A percentile compares a stretch with the other conserved stretches of the same genome.
These are phyloP conservation scores for Suzukiozyma palmioleophila DNA, from an alignment of 1,139 yeast species.

Conservation along the genomic window DNA sequence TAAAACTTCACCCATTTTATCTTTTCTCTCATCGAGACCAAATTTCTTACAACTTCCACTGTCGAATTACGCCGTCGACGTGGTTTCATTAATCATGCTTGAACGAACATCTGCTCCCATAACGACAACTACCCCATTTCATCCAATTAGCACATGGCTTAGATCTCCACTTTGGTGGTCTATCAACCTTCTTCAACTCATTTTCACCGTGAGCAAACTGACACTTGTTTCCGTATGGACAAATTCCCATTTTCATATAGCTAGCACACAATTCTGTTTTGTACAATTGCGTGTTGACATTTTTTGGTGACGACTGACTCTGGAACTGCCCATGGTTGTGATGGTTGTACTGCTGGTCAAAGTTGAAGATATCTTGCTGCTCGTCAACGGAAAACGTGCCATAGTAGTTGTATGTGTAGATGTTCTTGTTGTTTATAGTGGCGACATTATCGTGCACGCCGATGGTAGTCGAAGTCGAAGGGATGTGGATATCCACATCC, in stretches of 20 bases:
- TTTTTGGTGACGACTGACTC: neutral
- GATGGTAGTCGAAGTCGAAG: conserved; percentile 1
- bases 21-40: too few relatives aligned
- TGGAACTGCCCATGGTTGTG: neutral
- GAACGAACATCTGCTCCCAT: conserved; percentile 89
- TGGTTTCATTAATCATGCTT: conserved; percentile 50
- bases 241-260: conserved; percentile 63
- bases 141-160: conserved; percentile 90
- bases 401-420: conserved; percentile 4
- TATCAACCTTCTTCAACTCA: conserved; percentile 68
- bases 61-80: too few relatives aligned
- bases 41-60: too few relatives aligned
- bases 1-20: too few relatives aligned
- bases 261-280: conserved; percentile 89
- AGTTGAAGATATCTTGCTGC: neutral
- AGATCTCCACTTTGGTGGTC: conserved; percentile 86
- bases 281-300: conserved; percentile 67
- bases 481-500: conserved; percentile 3
- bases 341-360: neutral
- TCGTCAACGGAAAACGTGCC: conserved; percentile 3
- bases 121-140: conserved; percentile 76
- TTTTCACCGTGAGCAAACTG: conserved; percentile 90
- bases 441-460: conserved; percentile 3
- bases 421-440: conserved; percentile 2
- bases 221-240: conserved; percentile 89